Evolutionary conservation across 768 basidiomycete species (phyloP).

Genomic region (Tricholoma bakamatsutake): DNA sequence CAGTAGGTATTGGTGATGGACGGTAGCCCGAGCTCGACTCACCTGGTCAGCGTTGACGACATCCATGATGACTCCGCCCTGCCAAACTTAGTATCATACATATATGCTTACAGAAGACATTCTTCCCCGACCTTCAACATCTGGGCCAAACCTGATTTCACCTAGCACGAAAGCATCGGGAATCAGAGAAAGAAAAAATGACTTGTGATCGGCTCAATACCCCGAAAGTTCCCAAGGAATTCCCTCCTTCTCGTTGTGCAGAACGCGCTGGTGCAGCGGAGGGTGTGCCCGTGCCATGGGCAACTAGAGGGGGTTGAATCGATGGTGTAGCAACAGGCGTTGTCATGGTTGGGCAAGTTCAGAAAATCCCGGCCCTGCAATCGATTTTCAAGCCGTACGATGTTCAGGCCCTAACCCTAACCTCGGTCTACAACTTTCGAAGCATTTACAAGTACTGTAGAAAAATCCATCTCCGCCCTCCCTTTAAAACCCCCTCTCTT

Average conservation of each 20-base stretch:
- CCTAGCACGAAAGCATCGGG: slow-evolving; percentile 35
- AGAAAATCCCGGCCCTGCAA: slow-evolving; percentile 13
- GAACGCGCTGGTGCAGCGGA: slow-evolving; percentile 49
- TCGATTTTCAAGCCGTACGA: slow-evolving; percentile 7
- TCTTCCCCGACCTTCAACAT: slow-evolving; percentile 76
- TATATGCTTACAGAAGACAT: not conserved
- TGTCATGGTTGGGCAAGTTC: slow-evolving; percentile 17
- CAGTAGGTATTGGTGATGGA: slow-evolving; percentile 7
- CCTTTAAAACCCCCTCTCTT: slow-evolving; percentile 53
- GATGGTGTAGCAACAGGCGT: slow-evolving; percentile 23
- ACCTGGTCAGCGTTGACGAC: slow-evolving; percentile 73
- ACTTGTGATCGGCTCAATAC: slow-evolving; percentile 24
- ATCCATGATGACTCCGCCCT: slow-evolving; percentile 95
- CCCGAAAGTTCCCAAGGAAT: slow-evolving; percentile 67
- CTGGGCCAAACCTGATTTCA: slow-evolving; percentile 92
- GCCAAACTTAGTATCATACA: too few relatives aligned
- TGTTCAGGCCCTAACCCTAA: slow-evolving; percentile 16
- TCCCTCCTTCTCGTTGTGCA: slow-evolving; percentile 44
- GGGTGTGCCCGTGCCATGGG: slow-evolving; percentile 33
- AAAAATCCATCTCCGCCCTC: not conserved
- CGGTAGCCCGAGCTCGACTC: slow-evolving; percentile 8
- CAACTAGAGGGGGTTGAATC: slow-evolving; percentile 28
- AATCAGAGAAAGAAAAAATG: slow-evolving; percentile 5
- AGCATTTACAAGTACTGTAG: not conserved
- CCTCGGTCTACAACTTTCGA: slow-evolving; percentile 12